phyloP scores from a whole-genome alignment of 2,329 filamentous ascomycete species.

The Aspergillus piperis region DNA sequence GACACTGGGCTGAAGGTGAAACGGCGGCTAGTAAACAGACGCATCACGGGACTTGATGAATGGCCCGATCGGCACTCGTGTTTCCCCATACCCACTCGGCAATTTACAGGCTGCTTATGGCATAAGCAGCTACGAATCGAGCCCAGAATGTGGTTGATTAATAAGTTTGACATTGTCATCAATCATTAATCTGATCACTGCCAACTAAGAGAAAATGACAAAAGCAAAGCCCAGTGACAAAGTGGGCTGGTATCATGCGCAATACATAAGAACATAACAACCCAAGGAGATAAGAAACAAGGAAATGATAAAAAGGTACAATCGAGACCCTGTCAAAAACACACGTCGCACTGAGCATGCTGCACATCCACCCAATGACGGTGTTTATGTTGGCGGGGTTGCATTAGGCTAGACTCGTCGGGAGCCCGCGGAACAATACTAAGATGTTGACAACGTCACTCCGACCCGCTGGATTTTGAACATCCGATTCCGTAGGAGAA shows the following conservation, averaged over 20 bases:
- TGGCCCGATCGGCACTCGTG: neutral
- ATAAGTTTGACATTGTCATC: slow-evolving; percentile 31
- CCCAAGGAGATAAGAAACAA: slow-evolving; percentile 23
- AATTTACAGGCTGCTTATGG: neutral
- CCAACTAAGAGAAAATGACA: slow-evolving; percentile 26
- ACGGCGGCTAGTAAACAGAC: neutral
- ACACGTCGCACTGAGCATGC: neutral
- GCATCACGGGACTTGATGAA: neutral
- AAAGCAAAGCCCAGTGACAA: slow-evolving; percentile 32
- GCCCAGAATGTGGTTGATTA: neutral
- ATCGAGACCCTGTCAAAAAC: slow-evolving; percentile 20
- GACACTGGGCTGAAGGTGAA: neutral
- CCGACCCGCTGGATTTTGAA: slow-evolving; percentile 14
- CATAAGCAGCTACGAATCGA: neutral
- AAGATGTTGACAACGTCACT: slow-evolving; percentile 21
- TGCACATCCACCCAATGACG: neutral
- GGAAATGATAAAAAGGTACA: slow-evolving; percentile 16
- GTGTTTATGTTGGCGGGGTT: slow-evolving; percentile 18
- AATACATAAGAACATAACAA: slow-evolving; percentile 25
- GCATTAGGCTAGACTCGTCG: slow-evolving; percentile 31
- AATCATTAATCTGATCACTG: slow-evolving; percentile 32
- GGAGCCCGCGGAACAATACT: slow-evolving; percentile 31
- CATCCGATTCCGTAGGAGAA: slow-evolving; percentile 4
- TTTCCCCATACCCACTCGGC: neutral
- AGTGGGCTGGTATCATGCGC: slow-evolving; percentile 44